phyloP scores from a whole-genome alignment of 2,329 filamentous ascomycete species.

The Clarireedia monteithiana region DNA sequence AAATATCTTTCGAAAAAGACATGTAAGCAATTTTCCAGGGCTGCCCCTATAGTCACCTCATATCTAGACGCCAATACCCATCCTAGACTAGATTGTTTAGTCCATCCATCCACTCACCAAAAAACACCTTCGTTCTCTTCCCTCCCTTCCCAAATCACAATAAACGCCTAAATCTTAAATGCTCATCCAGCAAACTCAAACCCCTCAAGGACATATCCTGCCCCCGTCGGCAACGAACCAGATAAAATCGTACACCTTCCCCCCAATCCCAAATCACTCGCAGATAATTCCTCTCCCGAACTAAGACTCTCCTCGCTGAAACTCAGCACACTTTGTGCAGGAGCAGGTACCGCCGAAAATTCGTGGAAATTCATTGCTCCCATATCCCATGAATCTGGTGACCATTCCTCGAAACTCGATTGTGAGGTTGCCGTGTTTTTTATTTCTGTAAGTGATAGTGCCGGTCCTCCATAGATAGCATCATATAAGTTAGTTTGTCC shows the following conservation, averaged over 20 bases:
- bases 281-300: slow-evolving; percentile 38
- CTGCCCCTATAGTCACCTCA: too few relatives aligned
- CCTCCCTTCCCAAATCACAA: background rate
- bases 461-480: slow-evolving; percentile 65
- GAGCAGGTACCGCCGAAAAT: slow-evolving; percentile 21
- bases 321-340: slow-evolving; percentile 48
- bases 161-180: background rate
- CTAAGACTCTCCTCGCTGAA: slow-evolving; percentile 53
- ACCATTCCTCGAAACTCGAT: slow-evolving; percentile 38
- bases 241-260: background rate
- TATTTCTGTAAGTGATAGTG: slow-evolving; percentile 22
- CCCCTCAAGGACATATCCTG: background rate
- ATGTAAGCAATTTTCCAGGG: too few relatives aligned
- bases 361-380: slow-evolving; percentile 35
- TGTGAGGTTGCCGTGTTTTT: slow-evolving; percentile 10
- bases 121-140: background rate
- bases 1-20: too few relatives aligned
- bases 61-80: too few relatives aligned
- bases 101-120: background rate
- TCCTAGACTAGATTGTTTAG: too few relatives aligned
- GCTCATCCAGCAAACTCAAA: background rate
- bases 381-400: slow-evolving; percentile 45
- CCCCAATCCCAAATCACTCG: slow-evolving; percentile 19
- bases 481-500: slow-evolving; percentile 80
- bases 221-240: background rate